phyloP scores from a whole-genome alignment of 805 yeast species.

The Saturnispora gosingensis region DNA sequence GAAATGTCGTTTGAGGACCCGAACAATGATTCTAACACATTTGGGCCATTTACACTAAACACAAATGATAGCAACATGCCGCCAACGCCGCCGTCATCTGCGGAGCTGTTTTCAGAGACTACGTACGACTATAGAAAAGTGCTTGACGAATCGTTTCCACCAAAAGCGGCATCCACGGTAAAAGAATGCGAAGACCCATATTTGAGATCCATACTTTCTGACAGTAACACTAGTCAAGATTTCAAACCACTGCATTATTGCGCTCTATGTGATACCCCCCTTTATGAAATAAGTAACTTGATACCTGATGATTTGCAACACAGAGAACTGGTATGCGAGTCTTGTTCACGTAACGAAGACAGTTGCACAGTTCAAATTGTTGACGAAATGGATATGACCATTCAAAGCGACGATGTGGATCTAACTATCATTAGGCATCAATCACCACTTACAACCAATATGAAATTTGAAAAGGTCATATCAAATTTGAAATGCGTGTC shows the following conservation, averaged over 20 bases:
- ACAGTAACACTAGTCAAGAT: neutral
- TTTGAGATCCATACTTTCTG: conserved; percentile 23
- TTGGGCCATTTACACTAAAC: neutral
- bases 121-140: neutral
- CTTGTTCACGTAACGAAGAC: conserved; percentile 34
- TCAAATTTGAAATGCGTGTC: conserved; percentile 1
- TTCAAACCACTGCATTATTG: conserved; percentile 35
- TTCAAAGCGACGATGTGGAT: conserved; percentile 4
- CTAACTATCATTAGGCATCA: neutral
- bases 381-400: conserved; percentile 5
- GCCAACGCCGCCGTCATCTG: conserved; percentile 14
- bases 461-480: neutral
- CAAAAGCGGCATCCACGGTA: conserved; percentile 18
- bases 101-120: conserved; percentile 9
- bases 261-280: conserved; percentile 60
- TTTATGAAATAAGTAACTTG: conserved; percentile 48
- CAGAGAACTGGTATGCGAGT: conserved; percentile 53
- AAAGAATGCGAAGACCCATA: conserved; percentile 24
- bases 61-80: conserved; percentile 1
- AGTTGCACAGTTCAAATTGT: conserved; percentile 4
- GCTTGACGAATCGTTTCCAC: conserved; percentile 15
- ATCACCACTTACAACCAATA: neutral
- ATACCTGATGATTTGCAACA: conserved; percentile 21
- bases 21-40: neutral
- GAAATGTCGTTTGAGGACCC: neutral